Evolutionary conservation across 2,329 filamentous ascomycete genomes (phyloP), one percentile per base, ranked within the genome.

Genomic region (Alternaria sp.): DNA sequence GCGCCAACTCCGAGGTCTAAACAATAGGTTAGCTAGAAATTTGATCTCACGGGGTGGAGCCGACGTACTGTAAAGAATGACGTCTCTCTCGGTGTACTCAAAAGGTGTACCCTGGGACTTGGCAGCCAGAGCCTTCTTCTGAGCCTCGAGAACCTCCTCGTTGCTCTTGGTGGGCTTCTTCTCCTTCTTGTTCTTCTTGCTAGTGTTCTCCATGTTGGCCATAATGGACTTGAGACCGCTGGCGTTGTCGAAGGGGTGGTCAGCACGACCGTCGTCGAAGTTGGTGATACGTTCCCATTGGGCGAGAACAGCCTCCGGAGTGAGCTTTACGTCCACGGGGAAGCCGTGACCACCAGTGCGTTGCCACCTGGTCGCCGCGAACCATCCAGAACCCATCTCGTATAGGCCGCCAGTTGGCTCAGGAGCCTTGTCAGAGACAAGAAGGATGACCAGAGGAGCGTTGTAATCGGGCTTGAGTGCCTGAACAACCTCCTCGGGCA

Each of bases 401-500:
- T 93, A 99, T 46, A 99, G 85, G 52, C 89, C 90, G 65, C 94
- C 94, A 57, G 93, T 97, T 68, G 90, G 87, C 73, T 90, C 86
- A 28, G 95, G 94, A 52, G 93, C 88, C 81, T 92, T 91, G 82
- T 99, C 95, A 13, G 87, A 89, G 77, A 88, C 92, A 57, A 99
- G 90, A 41, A 93, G 88, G 54, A 94, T 88, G 51, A 99, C 93
- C 36, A 98, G 82, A 61, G 95, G 95, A 52, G 95, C 95, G 78
- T 99, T 93, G 80, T 97, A 98, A 76, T 98, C 94, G 60, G 95
- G 95, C 88, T 98, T 99, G 85, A 99, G 97, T 44, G 95, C 94
- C 83, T 98, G 93, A 17, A 99, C 93, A 82, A 98, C 88, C 83
- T 99, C 95, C 80, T 97, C 93, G 29, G 95, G 95, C 84, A 99